phyloP scores from a whole-genome alignment of 2,329 filamentous ascomycete genomes.

The Monosporascus sp. region DNA sequence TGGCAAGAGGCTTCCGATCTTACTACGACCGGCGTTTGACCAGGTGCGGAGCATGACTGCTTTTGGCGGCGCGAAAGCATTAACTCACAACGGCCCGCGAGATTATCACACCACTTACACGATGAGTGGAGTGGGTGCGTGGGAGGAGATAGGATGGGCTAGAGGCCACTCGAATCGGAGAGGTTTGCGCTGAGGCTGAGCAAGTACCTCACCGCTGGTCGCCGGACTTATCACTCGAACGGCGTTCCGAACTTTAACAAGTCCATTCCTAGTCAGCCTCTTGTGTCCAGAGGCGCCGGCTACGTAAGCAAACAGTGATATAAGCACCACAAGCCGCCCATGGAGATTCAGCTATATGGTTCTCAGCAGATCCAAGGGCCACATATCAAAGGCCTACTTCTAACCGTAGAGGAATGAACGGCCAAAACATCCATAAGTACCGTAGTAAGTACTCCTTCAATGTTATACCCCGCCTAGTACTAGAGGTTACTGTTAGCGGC shows the following conservation, averaged over 20 bases:
- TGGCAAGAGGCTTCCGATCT: constrained; percentile 1
- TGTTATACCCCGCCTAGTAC: too few species aligned
- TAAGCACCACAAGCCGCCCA: too few species aligned
- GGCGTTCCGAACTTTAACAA: too few species aligned
- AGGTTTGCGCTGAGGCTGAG: constrained; percentile 2
- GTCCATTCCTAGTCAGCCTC: too few species aligned
- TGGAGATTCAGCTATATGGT: background rate
- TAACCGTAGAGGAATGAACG: too few species aligned
- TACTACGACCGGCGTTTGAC: constrained; percentile 1
- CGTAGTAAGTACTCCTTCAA: too few species aligned
- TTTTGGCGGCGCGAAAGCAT: background rate
- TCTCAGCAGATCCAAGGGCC: background rate
- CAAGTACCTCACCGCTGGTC: background rate
- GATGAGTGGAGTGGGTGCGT: constrained; percentile 1
- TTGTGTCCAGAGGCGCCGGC: too few species aligned
- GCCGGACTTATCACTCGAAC: background rate
- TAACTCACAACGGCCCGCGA: constrained; percentile 2
- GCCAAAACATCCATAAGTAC: too few species aligned
- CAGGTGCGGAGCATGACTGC: background rate
- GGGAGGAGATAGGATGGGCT: constrained; percentile 3
- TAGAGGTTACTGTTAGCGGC: too few species aligned
- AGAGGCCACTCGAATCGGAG: constrained; percentile 7
- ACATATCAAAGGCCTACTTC: too few species aligned
- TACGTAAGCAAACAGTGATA: too few species aligned
- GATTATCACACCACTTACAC: constrained; percentile 3